These are phyloP conservation scores for Collybiopsis luxurians DNA, from an alignment of 768 basidiomycete genomes.

Conservation along the genomic window DNA sequence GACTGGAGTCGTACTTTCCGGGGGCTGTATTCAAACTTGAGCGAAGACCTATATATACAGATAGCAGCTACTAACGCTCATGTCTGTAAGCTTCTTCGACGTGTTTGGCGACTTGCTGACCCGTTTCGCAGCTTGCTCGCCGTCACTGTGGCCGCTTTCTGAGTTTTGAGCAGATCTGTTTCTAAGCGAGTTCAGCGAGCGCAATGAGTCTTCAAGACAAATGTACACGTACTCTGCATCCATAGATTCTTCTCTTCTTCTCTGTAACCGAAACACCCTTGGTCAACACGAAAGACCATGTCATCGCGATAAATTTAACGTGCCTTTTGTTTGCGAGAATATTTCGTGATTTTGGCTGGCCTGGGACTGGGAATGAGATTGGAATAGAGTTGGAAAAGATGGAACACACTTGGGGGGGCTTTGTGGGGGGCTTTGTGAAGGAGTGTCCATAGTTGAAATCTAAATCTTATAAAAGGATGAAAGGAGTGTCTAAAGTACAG, in stretches of 20 bases:
- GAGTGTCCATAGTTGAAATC: neutral
- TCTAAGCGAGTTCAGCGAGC: neutral
- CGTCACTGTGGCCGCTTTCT: neutral
- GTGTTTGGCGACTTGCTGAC: neutral
- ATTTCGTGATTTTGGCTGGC: slow-evolving; percentile 28
- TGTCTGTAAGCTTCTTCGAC: slow-evolving; percentile 2
- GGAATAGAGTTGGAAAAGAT: neutral
- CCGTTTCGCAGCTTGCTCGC: neutral
- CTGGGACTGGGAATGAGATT: neutral
- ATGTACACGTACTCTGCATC: neutral
- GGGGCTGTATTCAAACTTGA: neutral
- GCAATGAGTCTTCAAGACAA: neutral
- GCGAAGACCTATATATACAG: too few relatives aligned
- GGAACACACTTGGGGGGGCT: neutral
- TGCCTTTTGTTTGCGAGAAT: slow-evolving; percentile 35
- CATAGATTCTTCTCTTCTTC: neutral
- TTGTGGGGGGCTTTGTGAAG: slow-evolving; percentile 2
- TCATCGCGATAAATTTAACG: neutral
- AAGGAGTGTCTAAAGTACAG: neutral
- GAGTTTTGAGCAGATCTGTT: neutral
- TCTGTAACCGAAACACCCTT: neutral
- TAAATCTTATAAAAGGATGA: neutral
- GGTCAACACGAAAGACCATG: neutral
- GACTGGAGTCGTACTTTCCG: neutral
- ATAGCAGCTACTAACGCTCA: neutral